Evolutionary conservation across 108 stramenopile genomes (phyloP).

Genomic region (Cyclostephanos invisitatus): DNA sequence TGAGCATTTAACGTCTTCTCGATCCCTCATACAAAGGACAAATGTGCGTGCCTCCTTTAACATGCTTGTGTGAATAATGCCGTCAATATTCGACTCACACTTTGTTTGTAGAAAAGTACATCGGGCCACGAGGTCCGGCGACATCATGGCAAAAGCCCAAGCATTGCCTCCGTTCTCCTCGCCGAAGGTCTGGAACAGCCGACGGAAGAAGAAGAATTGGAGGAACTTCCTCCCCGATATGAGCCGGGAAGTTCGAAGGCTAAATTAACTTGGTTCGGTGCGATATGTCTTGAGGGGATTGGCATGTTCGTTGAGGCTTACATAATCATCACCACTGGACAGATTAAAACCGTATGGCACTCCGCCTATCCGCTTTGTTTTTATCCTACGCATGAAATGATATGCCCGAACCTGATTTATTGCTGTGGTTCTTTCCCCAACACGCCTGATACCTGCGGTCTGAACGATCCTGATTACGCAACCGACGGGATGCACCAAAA

Average conservation of each 20-base stretch:
- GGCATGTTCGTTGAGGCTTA: conserved; percentile 34
- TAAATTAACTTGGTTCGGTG: conserved; percentile 22
- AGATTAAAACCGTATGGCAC: conserved; percentile 28
- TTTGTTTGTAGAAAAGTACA: neutral
- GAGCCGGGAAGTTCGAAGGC: conserved; percentile 11
- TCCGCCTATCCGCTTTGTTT: conserved; percentile 8
- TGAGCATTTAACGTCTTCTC: neutral
- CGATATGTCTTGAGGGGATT: conserved; percentile 20
- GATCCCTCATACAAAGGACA: neutral
- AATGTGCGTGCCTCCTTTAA: neutral
- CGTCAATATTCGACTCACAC: neutral
- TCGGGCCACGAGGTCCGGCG: neutral
- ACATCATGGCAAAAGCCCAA: neutral
- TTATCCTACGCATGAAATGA: neutral
- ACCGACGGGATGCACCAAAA: neutral
- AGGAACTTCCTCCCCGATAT: conserved; percentile 6
- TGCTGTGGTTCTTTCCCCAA: conserved; percentile 4
- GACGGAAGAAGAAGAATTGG: neutral
- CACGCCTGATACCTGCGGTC: conserved; percentile 2
- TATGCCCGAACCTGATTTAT: neutral
- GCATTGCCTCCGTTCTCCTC: conserved; percentile 11
- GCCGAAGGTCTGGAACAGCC: conserved; percentile 17
- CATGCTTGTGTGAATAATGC: neutral
- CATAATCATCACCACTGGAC: conserved; percentile 31
- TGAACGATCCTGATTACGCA: neutral